Evolutionary conservation across 345 rosid genomes (phyloP).

Genomic region (Salix udensis): DNA sequence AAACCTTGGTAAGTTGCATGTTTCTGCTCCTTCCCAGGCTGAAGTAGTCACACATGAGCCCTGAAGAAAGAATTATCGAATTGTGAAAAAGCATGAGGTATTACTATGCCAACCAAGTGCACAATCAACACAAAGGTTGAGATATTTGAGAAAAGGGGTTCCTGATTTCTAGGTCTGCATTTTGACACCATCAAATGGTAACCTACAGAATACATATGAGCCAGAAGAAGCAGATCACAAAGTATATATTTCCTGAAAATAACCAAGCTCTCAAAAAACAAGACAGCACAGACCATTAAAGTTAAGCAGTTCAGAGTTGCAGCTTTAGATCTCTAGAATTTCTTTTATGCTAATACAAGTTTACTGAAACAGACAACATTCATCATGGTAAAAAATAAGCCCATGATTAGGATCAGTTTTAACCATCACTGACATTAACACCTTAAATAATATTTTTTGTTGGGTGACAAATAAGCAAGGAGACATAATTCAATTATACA

Average conservation of each 20-base stretch:
- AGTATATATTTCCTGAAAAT: not conserved
- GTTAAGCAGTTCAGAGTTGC: not conserved
- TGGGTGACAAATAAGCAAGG: no score
- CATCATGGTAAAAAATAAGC: not conserved
- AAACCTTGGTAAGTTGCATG: conserved; percentile 47
- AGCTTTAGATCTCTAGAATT: not conserved
- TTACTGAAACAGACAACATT: not conserved
- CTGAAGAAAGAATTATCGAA: conserved; percentile 37
- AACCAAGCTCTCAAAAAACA: not conserved
- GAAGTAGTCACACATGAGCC: conserved; percentile 32
- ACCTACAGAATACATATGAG: not conserved
- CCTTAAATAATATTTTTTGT: no score
- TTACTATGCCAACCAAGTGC: not conserved
- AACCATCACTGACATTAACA: no score
- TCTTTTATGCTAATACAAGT: not conserved
- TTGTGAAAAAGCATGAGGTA: not conserved
- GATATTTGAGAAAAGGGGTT: not conserved
- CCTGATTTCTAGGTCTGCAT: not conserved
- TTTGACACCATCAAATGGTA: not conserved
- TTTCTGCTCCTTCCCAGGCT: conserved; percentile 29
- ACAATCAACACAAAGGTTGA: not conserved
- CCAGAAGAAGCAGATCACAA: not conserved
- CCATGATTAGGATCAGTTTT: not conserved
- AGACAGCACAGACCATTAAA: not conserved
- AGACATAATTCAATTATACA: no score